phyloP scores from a whole-genome alignment of 2,329 filamentous ascomycete genomes.

The Parascedosporium putredinis region DNA sequence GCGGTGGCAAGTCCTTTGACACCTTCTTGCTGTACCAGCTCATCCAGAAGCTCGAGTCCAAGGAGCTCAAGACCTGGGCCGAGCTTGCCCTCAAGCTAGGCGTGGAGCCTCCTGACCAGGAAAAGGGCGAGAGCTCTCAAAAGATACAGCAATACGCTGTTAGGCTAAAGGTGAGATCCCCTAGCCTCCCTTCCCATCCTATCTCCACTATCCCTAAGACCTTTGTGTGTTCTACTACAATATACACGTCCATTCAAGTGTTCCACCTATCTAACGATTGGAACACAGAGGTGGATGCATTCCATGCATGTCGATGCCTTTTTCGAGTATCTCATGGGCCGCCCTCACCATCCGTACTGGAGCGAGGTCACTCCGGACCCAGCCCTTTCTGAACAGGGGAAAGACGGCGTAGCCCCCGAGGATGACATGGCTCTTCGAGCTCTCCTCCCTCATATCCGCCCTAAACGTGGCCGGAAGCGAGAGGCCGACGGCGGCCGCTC shows the following conservation, averaged over 20 bases:
- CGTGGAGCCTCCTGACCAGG: conserved; percentile 70
- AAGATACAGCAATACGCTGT: conserved; percentile 95
- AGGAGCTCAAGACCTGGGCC: conserved; percentile 88
- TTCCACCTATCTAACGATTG: neutral
- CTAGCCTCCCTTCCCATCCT: conserved; percentile 6
- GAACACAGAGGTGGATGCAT: conserved; percentile 76
- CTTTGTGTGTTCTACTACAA: too few species aligned
- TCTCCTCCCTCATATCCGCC: conserved; percentile 65
- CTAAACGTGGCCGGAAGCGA: conserved; percentile 51
- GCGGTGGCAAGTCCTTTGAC: conserved; percentile 77
- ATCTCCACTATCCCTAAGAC: too few species aligned
- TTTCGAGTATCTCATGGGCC: conserved; percentile 71
- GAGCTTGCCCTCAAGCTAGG: conserved; percentile 80
- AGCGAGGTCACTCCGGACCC: conserved; percentile 58
- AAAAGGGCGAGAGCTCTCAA: conserved; percentile 80
- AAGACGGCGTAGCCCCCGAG: conserved; percentile 75
- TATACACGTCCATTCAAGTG: too few species aligned
- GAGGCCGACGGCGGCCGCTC: conserved; percentile 48
- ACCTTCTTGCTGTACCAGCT: conserved; percentile 68
- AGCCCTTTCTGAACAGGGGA: conserved; percentile 51
- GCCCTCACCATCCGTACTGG: conserved; percentile 61
- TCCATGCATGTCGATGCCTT: conserved; percentile 93
- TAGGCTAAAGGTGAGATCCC: conserved; percentile 61
- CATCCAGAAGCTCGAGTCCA: conserved; percentile 65
- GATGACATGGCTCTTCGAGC: conserved; percentile 84